Base-by-base conservation (phyloP, 352 stramenopile species). In the Pythium rhizo-oryzae region DNA sequence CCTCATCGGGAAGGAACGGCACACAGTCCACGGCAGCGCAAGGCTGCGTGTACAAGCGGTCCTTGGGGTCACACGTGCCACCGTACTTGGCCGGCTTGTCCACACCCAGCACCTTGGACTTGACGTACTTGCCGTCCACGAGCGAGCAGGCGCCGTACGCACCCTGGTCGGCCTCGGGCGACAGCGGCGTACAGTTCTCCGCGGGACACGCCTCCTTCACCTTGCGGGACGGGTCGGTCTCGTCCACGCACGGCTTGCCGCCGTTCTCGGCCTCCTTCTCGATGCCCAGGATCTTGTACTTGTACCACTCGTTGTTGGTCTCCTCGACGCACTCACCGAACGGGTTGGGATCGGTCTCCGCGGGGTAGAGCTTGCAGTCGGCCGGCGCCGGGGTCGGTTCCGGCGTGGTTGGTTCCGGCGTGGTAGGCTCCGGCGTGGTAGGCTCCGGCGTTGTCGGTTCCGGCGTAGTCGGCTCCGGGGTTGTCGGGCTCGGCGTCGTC, bases 71-170 rank as follows among this genome's bases (percentile, higher is more conserved):
- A 30, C 53, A 59, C 53, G 9, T 49, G 53, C 53, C 53, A 39
- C 53, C 53, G 33, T 59, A 46, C 7, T 9, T 1, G 2, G 28
- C 53, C 1, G 19, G 16, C 1, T 5, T 33, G 8, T 59, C 39
- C 23, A 59, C 37, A n/a, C 33, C 53, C 16, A 59, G 35, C 5
- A 59, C 53, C 28, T 39, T 37, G 53, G 16, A 30, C 35, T 59
- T 59, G 33, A 5, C 39, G 55, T 28, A 53, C 13, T 35, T 62
- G 55, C 54, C 54, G 39, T 15, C 15, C 8, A 19, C 12, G 8
- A 19, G 11, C 39, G 19, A 30, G 15, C 39, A 46, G 6, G 11
- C 39, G 15, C 39, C 39, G 39, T 19, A 46, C 39, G 39, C 6
- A 5, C 35, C n/a, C 16, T 13, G 4, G 19, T 59, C 53, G 13